Base-by-base conservation (phyloP, 176 grass and related monocot species). In the Cenchrus fungigraminus region DNA sequence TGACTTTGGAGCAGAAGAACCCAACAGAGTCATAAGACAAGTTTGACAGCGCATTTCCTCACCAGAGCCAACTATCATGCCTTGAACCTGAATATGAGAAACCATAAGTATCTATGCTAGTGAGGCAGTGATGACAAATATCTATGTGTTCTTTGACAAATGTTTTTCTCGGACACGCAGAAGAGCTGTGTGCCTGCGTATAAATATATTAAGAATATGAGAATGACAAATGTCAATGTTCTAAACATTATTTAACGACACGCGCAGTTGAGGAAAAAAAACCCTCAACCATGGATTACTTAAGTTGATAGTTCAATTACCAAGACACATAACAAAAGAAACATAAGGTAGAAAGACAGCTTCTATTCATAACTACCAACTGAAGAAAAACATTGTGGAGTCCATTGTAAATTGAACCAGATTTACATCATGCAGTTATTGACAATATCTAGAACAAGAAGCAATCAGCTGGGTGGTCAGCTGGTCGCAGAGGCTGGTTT, bases 11-110 rank as follows among this genome's bases (percentile, higher is more conserved):
- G 32, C 45, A 53, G 71, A 93, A 54, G 76, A 88, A 82, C 87
- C 87, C 50, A 98, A 61, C 78, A 98, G 82, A 81, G 61, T 84
- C 76, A 61, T 83, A 59, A 98, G 81, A 29, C 56, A 89, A 79
- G 89, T 91, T 52, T 91, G 90, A 69, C 85, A 88, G 75, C 86
- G 82, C 92, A 90, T 91, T 79, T 82, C 90, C 84, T 88, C 93
- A 81, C 89, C 85, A 51, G 89, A 90, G 11, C 91, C 87, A 70
- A 67, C 90, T 70, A 87, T 14, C 77, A 95, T 92, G 74, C 91
- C 89, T 79, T 91, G 89, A 91, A 98, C 87, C 95, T 98, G 85
- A 88, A 85, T 84, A 73, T 64, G 31, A 73, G 50, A 60, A 60
- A 64, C 15, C 60, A 37, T 82, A n/a, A 92, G 66, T 64, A 54